Conservation (phyloP, 2,329 filamentous ascomycete genomes). For the Sclerotinia glacialis region DNA sequence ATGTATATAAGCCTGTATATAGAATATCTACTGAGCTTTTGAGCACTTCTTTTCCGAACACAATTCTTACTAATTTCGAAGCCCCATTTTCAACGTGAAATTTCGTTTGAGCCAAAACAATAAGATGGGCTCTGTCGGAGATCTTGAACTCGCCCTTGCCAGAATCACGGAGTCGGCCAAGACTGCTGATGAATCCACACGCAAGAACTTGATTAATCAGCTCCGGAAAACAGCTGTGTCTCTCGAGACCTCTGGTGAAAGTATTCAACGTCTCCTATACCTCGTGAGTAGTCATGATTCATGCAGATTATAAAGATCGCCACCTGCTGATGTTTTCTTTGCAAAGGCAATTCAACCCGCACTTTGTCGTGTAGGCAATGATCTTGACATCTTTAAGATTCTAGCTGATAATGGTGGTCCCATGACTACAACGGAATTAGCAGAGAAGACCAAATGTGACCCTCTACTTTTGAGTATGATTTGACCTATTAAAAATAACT, state of each 20-base stretch:
- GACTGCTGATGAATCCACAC: neutral
- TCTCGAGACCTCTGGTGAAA: neutral
- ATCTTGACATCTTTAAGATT: neutral
- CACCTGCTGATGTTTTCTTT: neutral
- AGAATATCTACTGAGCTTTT: neutral
- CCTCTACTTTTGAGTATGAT: neutral
- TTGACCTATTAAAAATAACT: neutral
- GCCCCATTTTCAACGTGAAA: neutral
- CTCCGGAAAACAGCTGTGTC: neutral
- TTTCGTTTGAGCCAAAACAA: neutral
- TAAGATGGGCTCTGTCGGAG: slow-evolving; percentile 3
- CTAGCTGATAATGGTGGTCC: neutral
- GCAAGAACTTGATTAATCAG: neutral
- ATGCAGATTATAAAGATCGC: neutral
- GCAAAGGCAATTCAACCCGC: neutral
- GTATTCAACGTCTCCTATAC: neutral
- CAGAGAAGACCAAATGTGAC: neutral
- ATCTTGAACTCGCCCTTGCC: slow-evolving; percentile 2
- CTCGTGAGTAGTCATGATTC: neutral
- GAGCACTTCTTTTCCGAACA: neutral
- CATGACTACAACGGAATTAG: neutral
- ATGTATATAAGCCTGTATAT: neutral
- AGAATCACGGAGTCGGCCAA: neutral
- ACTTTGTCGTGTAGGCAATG: slow-evolving; percentile 4
- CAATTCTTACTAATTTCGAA: neutral